Percentiles rank a stretch among this genome's conserved stretches.
Evolutionary conservation across 73 alveolate species (phyloP).

Genomic region (Paramecium primaurelia): DNA sequence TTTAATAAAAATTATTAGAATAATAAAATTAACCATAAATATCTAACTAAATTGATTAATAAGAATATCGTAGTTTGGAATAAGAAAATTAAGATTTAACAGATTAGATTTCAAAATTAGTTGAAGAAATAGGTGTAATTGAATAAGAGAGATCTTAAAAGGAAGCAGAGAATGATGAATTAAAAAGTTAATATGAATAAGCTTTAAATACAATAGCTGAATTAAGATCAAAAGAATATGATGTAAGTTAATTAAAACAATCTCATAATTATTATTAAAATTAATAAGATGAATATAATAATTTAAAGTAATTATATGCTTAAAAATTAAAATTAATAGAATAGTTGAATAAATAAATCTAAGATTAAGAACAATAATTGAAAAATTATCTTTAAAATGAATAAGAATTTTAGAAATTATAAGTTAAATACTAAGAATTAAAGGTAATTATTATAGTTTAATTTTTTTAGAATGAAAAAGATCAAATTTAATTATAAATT

Average conservation of each 20-base stretch:
- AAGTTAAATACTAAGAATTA: background rate
- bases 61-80: background rate
- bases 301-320: background rate
- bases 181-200: background rate
- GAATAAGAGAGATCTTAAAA: background rate
- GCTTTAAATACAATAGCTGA: background rate
- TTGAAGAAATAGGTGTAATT: background rate
- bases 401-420: background rate
- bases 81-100: background rate
- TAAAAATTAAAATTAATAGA: background rate
- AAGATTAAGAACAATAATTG: background rate
- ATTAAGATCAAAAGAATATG: constrained; percentile 16
- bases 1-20: background rate
- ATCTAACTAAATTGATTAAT: background rate
- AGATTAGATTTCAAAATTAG: background rate
- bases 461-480: background rate
- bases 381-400: background rate
- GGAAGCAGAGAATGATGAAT: constrained; percentile 4
- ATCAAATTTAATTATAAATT: background rate
- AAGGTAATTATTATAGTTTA: background rate
- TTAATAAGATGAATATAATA: background rate
- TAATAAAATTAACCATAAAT: background rate
- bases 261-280: background rate
- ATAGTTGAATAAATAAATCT: background rate
- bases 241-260: background rate